Evolutionary conservation across 2,329 filamentous ascomycete species (phyloP).

Genomic region (Penicillium digitatum): DNA sequence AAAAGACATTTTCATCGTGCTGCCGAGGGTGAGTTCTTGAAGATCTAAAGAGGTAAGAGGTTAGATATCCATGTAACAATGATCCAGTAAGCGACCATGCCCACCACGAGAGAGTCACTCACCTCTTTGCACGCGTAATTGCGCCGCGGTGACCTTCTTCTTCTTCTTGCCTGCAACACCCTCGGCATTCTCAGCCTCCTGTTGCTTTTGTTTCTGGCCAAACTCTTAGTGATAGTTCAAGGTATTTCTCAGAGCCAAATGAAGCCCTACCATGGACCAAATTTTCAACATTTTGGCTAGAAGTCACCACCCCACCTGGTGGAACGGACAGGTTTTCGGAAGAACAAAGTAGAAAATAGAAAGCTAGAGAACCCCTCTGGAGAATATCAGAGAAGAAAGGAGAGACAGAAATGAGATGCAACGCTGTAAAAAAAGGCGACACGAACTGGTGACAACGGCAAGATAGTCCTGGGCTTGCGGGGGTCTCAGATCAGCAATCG

Average conservation of each 20-base stretch:
- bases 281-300: conserved; percentile 86
- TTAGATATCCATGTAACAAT: neutral
- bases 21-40: conserved; percentile 49
- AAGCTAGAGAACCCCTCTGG: neutral
- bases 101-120: conserved; percentile 20
- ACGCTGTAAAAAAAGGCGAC: neutral
- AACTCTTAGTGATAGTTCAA: conserved; percentile 16
- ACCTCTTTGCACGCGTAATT: conserved; percentile 96
- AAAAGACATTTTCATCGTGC: conserved; percentile 57
- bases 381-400: neutral
- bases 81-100: neutral
- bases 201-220: conserved; percentile 68
- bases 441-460: neutral
- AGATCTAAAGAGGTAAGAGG: conserved; percentile 35
- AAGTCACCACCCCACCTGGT: conserved; percentile 24
- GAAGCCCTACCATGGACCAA: conserved; percentile 82
- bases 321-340: conserved; percentile 1
- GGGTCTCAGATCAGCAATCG: conserved; percentile 11
- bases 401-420: conserved; percentile 1
- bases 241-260: neutral
- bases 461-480: conserved; percentile 1
- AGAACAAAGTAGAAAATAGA: neutral
- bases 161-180: conserved; percentile 78
- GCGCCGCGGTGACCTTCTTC: conserved; percentile 97
- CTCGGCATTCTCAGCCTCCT: conserved; percentile 91